Conservation (phyloP, 2,329 filamentous ascomycete genomes). For the Helotiales sp. region DNA sequence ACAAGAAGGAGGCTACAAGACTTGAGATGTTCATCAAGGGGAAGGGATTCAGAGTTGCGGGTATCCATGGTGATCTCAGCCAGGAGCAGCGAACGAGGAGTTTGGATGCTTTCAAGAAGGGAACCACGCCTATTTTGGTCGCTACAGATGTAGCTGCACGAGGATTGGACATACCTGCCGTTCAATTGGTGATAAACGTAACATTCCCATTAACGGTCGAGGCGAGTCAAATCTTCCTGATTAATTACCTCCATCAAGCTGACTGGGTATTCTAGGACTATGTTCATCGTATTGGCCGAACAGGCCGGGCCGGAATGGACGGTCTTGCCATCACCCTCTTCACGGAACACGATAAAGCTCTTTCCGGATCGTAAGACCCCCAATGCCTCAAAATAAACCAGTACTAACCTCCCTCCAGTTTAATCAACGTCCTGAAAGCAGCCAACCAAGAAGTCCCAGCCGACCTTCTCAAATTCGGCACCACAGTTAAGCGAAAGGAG, state of each 20-base stretch:
- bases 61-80: conserved; percentile 90
- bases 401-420: conserved; percentile 50
- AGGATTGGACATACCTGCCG: conserved; percentile 92
- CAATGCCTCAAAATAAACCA: not conserved
- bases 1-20: conserved; percentile 97
- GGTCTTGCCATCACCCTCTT: conserved; percentile 93
- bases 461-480: conserved; percentile 91
- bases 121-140: conserved; percentile 80
- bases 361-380: conserved; percentile 79
- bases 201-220: conserved; percentile 13
- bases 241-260: not conserved
- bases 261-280: conserved; percentile 73
- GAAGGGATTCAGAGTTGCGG: conserved; percentile 82
- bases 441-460: conserved; percentile 91
- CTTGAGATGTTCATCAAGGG: conserved; percentile 80
- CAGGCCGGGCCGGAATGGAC: conserved; percentile 87
- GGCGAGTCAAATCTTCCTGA: not conserved
- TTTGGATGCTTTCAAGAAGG: conserved; percentile 89
- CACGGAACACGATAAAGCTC: conserved; percentile 90
- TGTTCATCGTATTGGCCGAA: conserved; percentile 94
- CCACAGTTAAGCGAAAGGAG: conserved; percentile 98
- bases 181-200: conserved; percentile 90
- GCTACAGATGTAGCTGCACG: conserved; percentile 96
- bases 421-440: conserved; percentile 95
- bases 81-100: conserved; percentile 88